These are phyloP conservation scores for Collybiopsis luxurians DNA, from an alignment of 768 basidiomycete genomes.

Conservation along the genomic window DNA sequence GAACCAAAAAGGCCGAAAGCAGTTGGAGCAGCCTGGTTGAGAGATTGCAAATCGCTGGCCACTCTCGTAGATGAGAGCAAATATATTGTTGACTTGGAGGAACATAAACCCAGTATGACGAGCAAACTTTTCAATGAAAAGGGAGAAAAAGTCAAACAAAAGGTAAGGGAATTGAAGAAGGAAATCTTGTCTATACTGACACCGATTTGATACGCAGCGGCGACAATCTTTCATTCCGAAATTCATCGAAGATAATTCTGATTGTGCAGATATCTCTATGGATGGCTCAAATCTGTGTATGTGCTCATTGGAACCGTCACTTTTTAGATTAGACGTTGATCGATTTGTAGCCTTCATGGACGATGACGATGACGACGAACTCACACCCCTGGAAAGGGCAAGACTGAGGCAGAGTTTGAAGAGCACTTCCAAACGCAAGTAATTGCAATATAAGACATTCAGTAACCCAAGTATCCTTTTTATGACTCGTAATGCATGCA, in stretches of 20 bases:
- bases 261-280: slow-evolving; percentile 38
- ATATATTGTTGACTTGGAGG: slow-evolving; percentile 65
- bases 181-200: slow-evolving; percentile 1
- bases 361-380: slow-evolving; percentile 50
- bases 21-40: slow-evolving; percentile 88
- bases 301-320: slow-evolving; percentile 12
- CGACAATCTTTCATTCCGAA: slow-evolving; percentile 75
- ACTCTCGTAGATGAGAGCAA: slow-evolving; percentile 58
- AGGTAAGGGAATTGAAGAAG: too few relatives aligned
- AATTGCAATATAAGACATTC: too few relatives aligned
- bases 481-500: too few relatives aligned
- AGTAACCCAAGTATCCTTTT: too few relatives aligned
- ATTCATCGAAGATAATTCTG: slow-evolving; percentile 23
- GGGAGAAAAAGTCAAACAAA: slow-evolving; percentile 25
- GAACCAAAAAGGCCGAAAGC: slow-evolving; percentile 67
- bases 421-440: neutral
- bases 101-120: slow-evolving; percentile 52
- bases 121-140: neutral
- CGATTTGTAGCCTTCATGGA: slow-evolving; percentile 10
- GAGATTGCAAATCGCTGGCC: slow-evolving; percentile 75
- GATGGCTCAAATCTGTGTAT: slow-evolving; percentile 45
- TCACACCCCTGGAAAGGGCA: slow-evolving; percentile 71
- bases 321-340: slow-evolving; percentile 13
- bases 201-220: slow-evolving; percentile 38
- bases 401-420: slow-evolving; percentile 34